phyloP scores from a whole-genome alignment of 371 early-diverging fungal species.

The Cokeromyces recurvatus region DNA sequence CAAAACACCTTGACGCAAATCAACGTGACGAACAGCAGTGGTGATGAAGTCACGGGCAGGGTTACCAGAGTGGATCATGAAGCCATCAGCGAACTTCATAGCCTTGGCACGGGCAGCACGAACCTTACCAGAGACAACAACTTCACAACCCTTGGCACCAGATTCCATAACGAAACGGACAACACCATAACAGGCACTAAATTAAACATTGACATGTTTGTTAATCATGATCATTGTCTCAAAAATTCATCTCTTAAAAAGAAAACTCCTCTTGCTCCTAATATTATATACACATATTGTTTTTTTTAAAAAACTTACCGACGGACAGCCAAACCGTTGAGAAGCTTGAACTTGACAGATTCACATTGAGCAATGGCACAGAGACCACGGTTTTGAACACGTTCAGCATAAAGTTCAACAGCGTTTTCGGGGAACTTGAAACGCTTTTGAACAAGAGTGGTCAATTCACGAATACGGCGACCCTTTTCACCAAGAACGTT shows the following conservation, averaged over 20 bases:
- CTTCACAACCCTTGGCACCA: slow-evolving; percentile 99
- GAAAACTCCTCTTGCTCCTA: not conserved
- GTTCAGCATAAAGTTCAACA: slow-evolving; percentile 98
- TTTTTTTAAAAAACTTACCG: slow-evolving; percentile 30
- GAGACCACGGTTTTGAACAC: slow-evolving; percentile 97
- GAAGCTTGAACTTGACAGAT: slow-evolving; percentile 96
- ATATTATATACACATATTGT: not conserved
- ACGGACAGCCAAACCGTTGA: slow-evolving; percentile 96
- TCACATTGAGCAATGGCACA: slow-evolving; percentile 99
- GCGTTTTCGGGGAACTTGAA: slow-evolving; percentile 97
- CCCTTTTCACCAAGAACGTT: slow-evolving; percentile 98
- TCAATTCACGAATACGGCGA: slow-evolving; percentile 97
- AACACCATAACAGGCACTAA: slow-evolving; percentile 96
- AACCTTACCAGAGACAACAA: slow-evolving; percentile 99
- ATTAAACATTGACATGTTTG: not conserved
- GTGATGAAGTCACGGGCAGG: slow-evolving; percentile 98
- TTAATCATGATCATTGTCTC: too few relatives aligned
- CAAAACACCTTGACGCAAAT: slow-evolving; percentile 99
- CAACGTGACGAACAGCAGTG: slow-evolving; percentile 96
- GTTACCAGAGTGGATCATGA: slow-evolving; percentile 99
- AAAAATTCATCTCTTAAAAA: too few relatives aligned
- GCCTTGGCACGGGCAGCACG: slow-evolving; percentile 99
- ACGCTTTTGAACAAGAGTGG: slow-evolving; percentile 97
- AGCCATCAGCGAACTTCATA: slow-evolving; percentile 99
- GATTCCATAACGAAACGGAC: slow-evolving; percentile 99